phyloP scores from a whole-genome alignment of 2,329 filamentous ascomycete genomes.

The Talaromyces amestolkiae region DNA sequence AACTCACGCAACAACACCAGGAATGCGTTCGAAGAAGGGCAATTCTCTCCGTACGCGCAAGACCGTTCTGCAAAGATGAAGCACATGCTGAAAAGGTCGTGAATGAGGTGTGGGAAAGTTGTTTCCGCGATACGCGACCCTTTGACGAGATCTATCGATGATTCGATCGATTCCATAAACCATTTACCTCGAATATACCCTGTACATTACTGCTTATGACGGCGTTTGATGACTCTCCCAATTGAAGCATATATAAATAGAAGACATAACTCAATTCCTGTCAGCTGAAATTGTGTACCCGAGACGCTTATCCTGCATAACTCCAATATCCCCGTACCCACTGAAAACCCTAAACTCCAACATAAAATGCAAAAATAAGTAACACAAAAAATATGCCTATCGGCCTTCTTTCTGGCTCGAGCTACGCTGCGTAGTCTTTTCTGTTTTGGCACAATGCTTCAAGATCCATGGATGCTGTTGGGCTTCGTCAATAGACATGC shows the following conservation, averaged over 20 bases:
- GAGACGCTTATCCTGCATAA: slow-evolving; percentile 4
- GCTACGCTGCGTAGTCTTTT: slow-evolving; percentile 44
- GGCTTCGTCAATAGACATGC: slow-evolving; percentile 84
- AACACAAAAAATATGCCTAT: background rate
- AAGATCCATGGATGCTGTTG: slow-evolving; percentile 93
- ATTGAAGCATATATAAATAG: slow-evolving; percentile 4
- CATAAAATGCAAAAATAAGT: slow-evolving; percentile 12
- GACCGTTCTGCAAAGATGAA: slow-evolving; percentile 80
- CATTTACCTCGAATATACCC: background rate
- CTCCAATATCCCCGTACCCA: slow-evolving; percentile 7
- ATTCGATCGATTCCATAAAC: slow-evolving; percentile 18
- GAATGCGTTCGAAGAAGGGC: slow-evolving; percentile 83
- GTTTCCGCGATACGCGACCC: slow-evolving; percentile 87
- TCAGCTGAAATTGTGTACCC: slow-evolving; percentile 6
- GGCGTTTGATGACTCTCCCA: slow-evolving; percentile 10
- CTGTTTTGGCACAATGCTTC: slow-evolving; percentile 75
- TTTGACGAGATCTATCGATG: slow-evolving; percentile 93
- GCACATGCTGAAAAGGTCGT: slow-evolving; percentile 83
- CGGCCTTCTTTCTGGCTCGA: slow-evolving; percentile 36
- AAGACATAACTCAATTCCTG: slow-evolving; percentile 4
- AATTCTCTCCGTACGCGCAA: slow-evolving; percentile 71
- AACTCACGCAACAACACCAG: slow-evolving; percentile 87
- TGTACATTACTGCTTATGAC: slow-evolving; percentile 17
- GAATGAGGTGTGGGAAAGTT: slow-evolving; percentile 98
- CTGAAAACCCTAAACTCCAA: slow-evolving; percentile 16